These are phyloP conservation scores for Zopfochytrium polystomum DNA, from an alignment of 371 early-diverging fungal genomes.

Conservation along the genomic window DNA sequence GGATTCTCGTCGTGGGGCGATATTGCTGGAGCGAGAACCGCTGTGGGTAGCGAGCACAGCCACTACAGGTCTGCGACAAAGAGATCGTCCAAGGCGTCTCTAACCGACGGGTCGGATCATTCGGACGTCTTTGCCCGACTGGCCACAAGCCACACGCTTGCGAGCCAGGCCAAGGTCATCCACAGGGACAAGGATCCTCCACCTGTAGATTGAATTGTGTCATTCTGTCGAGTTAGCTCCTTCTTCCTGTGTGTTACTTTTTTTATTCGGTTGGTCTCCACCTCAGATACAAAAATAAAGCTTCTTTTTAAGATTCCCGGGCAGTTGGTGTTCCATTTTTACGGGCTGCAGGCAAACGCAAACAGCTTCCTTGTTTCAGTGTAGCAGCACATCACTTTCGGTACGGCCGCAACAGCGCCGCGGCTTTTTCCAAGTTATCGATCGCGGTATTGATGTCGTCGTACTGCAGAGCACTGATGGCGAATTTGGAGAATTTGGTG, in stretches of 20 bases:
- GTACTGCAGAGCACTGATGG: slow-evolving; percentile 90
- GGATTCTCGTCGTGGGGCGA: too few relatives aligned
- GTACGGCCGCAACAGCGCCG: slow-evolving; percentile 39
- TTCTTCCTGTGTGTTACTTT: too few relatives aligned
- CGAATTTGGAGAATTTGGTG: slow-evolving; percentile 88
- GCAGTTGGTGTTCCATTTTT: too few relatives aligned
- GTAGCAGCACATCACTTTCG: slow-evolving; percentile 11
- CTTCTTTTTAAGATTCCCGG: too few relatives aligned
- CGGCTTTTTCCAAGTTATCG: slow-evolving; percentile 74
- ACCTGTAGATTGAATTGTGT: too few relatives aligned
- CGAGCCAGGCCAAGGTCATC: slow-evolving; percentile 47
- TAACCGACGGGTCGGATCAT: neutral
- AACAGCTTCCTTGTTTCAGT: neutral
- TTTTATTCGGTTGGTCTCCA: too few relatives aligned
- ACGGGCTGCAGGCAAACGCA: too few relatives aligned
- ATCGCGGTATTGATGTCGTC: slow-evolving; percentile 87
- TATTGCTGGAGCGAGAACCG: too few relatives aligned
- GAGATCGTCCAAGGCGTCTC: neutral
- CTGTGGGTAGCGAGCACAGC: neutral
- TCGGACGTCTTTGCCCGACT: slow-evolving; percentile 43
- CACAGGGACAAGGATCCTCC: too few relatives aligned
- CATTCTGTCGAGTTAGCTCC: too few relatives aligned
- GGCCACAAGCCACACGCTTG: slow-evolving; percentile 43
- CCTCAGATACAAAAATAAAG: too few relatives aligned
- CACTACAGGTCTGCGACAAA: neutral